Base-by-base conservation (phyloP, 2,329 filamentous ascomycete species). In the Fusarium begoniae region DNA sequence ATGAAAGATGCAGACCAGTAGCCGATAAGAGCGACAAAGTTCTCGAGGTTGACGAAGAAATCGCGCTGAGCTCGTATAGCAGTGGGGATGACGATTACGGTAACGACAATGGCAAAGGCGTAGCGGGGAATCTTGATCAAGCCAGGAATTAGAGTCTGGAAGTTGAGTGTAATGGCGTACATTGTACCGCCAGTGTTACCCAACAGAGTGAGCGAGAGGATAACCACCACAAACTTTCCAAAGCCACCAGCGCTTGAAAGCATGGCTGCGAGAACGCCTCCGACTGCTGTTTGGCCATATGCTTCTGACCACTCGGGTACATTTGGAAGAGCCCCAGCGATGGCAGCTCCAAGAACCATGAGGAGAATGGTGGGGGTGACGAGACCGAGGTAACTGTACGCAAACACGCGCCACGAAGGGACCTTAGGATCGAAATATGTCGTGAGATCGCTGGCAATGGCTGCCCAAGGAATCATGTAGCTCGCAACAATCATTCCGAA, bases 271-370 rank as follows among this genome's bases (percentile, higher is more conserved):
- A 92, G 82, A 8, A 90, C 86, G 50, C 90, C 90, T 35, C 90
- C 90, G 2, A 90, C 86, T 10, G 86, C 85, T 44, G 86, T 88
- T 50, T 81, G 74, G 7, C 87, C 82, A 76, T 91, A 90, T 6
- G 85, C 88, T 7, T 81, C 83, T n/a, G 83, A 74, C 89, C 90
- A 91, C 8, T 81, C 80, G 0, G 87, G 84, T 5, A 88, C 83
- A 70, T 86, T 89, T 30, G 86, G 83, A 3, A 90, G 84, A 37
- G 89, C 89, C 12, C 89, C 89, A 24, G 87, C 89, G 48, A 92
- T 90, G n/a, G 90, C 90, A 15, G 90, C 88, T 12, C 90, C 90
- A 2, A 92, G 85, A 1, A 84, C 85, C 89, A 92, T 91, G 57
- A 92, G 84, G 1, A 88, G 83, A 43, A 90, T 83, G 0, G 88